phyloP scores from a whole-genome alignment of 768 basidiomycete genomes.

The Tricholoma sp. region DNA sequence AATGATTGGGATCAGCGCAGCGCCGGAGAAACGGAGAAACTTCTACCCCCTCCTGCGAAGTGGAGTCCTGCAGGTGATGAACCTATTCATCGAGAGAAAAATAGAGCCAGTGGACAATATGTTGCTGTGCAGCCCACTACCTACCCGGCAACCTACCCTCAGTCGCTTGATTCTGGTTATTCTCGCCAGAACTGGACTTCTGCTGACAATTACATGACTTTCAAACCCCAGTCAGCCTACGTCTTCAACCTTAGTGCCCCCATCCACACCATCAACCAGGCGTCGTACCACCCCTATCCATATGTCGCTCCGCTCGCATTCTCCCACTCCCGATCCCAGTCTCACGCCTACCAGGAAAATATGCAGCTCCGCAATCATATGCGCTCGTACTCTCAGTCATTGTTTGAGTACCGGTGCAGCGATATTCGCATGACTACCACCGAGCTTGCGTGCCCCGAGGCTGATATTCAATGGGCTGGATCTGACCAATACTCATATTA shows the following conservation, averaged over 20 bases:
- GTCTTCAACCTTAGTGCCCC: slow-evolving; percentile 30
- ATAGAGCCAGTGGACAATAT: slow-evolving; percentile 52
- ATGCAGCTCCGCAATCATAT: slow-evolving; percentile 42
- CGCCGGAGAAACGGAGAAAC: slow-evolving; percentile 19
- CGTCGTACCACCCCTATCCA: slow-evolving; percentile 33
- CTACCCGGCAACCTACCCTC: slow-evolving; percentile 31
- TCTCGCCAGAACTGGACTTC: slow-evolving; percentile 35
- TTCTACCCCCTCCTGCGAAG: slow-evolving; percentile 67
- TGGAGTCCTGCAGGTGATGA: slow-evolving; percentile 83
- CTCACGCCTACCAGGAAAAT: slow-evolving; percentile 49
- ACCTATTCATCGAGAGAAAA: slow-evolving; percentile 54
- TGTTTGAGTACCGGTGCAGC: slow-evolving; percentile 47
- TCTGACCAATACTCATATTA: slow-evolving; percentile 35
- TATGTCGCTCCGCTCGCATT: slow-evolving; percentile 30
- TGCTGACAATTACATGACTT: slow-evolving; percentile 27
- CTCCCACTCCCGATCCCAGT: slow-evolving; percentile 52
- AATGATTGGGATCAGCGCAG: slow-evolving; percentile 12
- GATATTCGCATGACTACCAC: slow-evolving; percentile 40
- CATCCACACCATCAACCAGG: slow-evolving; percentile 26
- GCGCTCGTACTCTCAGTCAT: slow-evolving; percentile 57
- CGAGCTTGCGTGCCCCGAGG: slow-evolving; percentile 34
- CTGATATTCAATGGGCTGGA: slow-evolving; percentile 40
- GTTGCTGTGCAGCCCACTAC: slow-evolving; percentile 57
- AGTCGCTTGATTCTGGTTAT: slow-evolving; percentile 28
- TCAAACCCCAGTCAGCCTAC: slow-evolving; percentile 35